Evolutionary conservation across 257 asterid species (phyloP).

Genomic region (Solanum verrucosum): DNA sequence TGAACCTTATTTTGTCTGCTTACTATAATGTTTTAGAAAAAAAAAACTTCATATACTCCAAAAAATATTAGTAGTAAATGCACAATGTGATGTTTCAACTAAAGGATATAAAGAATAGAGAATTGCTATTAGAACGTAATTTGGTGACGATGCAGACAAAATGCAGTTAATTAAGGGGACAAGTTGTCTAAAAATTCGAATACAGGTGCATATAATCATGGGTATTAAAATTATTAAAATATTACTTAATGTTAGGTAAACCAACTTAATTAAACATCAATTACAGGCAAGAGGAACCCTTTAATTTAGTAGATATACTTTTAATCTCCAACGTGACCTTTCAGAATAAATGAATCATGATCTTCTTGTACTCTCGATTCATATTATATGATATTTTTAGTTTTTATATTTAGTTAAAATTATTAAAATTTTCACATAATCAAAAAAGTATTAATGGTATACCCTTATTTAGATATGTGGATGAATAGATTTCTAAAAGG

Average conservation of each 20-base stretch:
- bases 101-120: neutral
- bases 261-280: conserved; percentile 14
- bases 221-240: neutral
- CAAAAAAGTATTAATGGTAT: neutral
- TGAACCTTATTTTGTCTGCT: conserved; percentile 1
- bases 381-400: neutral
- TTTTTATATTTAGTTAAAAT: neutral
- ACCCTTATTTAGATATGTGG: neutral
- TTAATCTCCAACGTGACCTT: conserved; percentile 11
- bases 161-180: conserved; percentile 27
- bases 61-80: neutral
- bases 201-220: conserved; percentile 11
- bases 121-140: neutral
- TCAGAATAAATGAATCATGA: neutral
- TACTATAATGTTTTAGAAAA: neutral
- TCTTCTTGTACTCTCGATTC: neutral
- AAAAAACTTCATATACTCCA: neutral
- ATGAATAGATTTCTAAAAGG: neutral
- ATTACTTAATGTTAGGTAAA: conserved; percentile 15
- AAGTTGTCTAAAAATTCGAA: conserved; percentile 14
- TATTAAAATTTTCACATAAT: neutral
- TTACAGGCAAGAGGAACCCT: conserved; percentile 9
- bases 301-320: neutral
- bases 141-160: neutral
- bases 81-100: neutral